Evolutionary conservation across 2,329 filamentous ascomycete genomes (phyloP).

Genomic region (Coleophoma eucalyptorum): DNA sequence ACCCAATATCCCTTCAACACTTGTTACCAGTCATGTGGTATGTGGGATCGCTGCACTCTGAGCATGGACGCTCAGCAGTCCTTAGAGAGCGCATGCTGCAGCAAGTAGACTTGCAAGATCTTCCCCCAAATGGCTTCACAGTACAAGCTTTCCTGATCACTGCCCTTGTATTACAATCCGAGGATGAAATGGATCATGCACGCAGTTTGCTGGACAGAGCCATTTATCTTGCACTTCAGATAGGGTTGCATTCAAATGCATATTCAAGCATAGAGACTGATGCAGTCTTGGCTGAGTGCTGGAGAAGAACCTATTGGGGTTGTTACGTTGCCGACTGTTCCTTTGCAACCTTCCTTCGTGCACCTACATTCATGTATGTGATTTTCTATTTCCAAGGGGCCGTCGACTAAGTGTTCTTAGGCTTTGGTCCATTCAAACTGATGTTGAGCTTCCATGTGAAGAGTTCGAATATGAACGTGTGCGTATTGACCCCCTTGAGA

Average conservation of each 20-base stretch:
- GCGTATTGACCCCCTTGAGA: constrained; percentile 13
- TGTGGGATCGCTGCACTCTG: constrained; percentile 33
- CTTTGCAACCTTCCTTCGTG: constrained; percentile 15
- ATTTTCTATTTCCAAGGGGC: background rate
- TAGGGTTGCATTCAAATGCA: constrained; percentile 53
- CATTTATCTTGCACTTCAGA: constrained; percentile 51
- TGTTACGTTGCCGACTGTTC: constrained; percentile 27
- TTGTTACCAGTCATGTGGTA: constrained; percentile 29
- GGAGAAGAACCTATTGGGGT: constrained; percentile 37
- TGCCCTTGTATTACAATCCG: constrained; percentile 33
- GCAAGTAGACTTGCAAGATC: constrained; percentile 20
- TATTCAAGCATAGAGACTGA: constrained; percentile 42
- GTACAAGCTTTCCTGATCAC: constrained; percentile 33
- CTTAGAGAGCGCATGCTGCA: constrained; percentile 23
- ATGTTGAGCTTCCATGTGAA: constrained; percentile 35
- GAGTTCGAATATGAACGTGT: constrained; percentile 38
- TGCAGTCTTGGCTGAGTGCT: constrained; percentile 34
- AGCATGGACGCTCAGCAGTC: constrained; percentile 25
- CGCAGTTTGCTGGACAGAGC: constrained; percentile 39
- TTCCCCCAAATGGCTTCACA: constrained; percentile 25
- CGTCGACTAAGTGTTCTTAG: constrained; percentile 2
- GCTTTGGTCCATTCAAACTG: constrained; percentile 24
- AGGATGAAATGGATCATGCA: constrained; percentile 20
- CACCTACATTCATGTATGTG: constrained; percentile 18
- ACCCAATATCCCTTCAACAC: constrained; percentile 27